These are phyloP conservation scores for Magnolia officinalis DNA, from an alignment of 164 flowering plant genomes.

Conservation along the genomic window DNA sequence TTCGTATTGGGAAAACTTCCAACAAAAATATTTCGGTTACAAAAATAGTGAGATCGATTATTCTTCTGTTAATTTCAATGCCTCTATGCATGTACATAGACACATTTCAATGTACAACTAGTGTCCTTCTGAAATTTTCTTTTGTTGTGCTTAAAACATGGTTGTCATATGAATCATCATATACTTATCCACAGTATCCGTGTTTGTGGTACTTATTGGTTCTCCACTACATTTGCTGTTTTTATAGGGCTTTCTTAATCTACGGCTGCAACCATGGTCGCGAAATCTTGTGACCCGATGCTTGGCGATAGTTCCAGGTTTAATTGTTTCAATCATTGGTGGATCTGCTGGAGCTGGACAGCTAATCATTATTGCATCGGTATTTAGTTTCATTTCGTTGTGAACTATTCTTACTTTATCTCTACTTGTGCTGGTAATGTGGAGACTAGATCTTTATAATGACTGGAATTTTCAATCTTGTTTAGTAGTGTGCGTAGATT, in stretches of 20 bases:
- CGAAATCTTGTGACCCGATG: slow-evolving; percentile 77
- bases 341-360: slow-evolving; percentile 91
- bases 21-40: neutral
- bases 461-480: no score
- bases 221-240: neutral
- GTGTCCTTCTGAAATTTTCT: neutral
- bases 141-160: neutral
- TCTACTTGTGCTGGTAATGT: neutral
- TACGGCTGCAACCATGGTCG: slow-evolving; percentile 78
- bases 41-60: neutral
- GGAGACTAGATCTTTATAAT: neutral
- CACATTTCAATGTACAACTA: no score
- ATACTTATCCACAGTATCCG: neutral
- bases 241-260: slow-evolving; percentile 77
- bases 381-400: slow-evolving; percentile 13
- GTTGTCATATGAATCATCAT: neutral
- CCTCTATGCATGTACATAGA: no score
- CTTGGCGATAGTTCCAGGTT: slow-evolving; percentile 90
- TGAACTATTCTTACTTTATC: neutral
- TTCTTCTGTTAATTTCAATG: no score
- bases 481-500: no score
- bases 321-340: slow-evolving; percentile 79
- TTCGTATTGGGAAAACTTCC: no score
- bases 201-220: neutral
- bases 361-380: slow-evolving; percentile 88